A percentile compares a stretch with the other conserved stretches of the same genome.
Evolutionary conservation across 2,329 filamentous ascomycete species (phyloP).

Genomic region (Myrmaecium sp.): DNA sequence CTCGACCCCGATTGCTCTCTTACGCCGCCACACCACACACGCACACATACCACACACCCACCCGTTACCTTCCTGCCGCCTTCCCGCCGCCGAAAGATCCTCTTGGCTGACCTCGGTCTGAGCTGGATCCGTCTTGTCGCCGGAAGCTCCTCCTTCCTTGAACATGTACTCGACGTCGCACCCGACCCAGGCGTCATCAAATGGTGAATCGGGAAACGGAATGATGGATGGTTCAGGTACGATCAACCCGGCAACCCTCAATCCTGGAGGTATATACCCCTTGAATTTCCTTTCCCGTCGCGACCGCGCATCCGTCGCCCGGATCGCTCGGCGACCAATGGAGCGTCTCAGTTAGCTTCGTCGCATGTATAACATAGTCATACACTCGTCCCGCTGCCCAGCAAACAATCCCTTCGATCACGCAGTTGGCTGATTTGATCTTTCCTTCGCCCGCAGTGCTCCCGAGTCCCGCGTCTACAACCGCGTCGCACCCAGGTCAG

Average conservation of each 20-base stretch:
- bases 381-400: too few relatives aligned
- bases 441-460: conserved; percentile 11
- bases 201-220: conserved; percentile 22
- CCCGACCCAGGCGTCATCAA: conserved; percentile 20
- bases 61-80: too few relatives aligned
- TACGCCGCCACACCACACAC: too few relatives aligned
- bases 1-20: too few relatives aligned
- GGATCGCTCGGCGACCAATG: too few relatives aligned
- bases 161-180: conserved; percentile 24
- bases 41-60: conserved; percentile 1
- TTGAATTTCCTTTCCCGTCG: conserved; percentile 3
- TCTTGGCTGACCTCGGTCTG: too few relatives aligned
- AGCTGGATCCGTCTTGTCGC: too few relatives aligned
- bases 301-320: too few relatives aligned
- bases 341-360: too few relatives aligned
- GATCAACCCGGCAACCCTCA: conserved; percentile 24
- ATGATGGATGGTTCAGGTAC: conserved; percentile 24
- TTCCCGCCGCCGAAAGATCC: too few relatives aligned
- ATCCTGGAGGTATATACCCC: conserved; percentile 17
- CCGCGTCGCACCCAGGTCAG: conserved; percentile 16
- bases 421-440: conserved; percentile 11
- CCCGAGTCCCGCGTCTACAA: conserved; percentile 13
- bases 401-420: conserved; percentile 5
- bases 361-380: too few relatives aligned
- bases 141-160: too few relatives aligned